Percentiles rank a stretch among this genome's conserved stretches.
Evolutionary conservation across 2,329 filamentous ascomycete genomes (phyloP).

Genomic region (Fusarium sp.): DNA sequence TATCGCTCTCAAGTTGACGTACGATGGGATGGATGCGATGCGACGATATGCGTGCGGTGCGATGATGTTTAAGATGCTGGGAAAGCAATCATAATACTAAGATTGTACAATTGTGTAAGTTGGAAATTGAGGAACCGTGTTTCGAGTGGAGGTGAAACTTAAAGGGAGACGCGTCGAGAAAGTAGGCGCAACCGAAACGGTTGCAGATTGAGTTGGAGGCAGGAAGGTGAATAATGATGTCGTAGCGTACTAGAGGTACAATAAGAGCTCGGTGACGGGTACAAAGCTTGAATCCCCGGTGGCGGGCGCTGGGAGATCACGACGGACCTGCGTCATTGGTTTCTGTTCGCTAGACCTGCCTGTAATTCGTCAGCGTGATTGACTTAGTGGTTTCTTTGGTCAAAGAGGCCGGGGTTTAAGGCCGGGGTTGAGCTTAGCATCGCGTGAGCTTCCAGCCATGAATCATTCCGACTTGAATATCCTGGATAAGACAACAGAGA

Average conservation of each 20-base stretch:
- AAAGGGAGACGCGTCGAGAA: slow-evolving; percentile 19
- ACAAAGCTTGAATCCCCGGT: slow-evolving; percentile 23
- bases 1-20: slow-evolving; percentile 22
- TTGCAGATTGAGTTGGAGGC: slow-evolving; percentile 22
- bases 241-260: slow-evolving; percentile 6
- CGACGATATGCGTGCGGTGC: slow-evolving; percentile 24
- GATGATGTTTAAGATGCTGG: slow-evolving; percentile 13
- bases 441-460: slow-evolving; percentile 24
- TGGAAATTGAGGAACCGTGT: not conserved
- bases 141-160: slow-evolving; percentile 15
- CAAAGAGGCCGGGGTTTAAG: slow-evolving; percentile 4
- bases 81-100: slow-evolving; percentile 26
- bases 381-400: slow-evolving; percentile 21
- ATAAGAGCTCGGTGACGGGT: slow-evolving; percentile 24
- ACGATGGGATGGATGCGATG: slow-evolving; percentile 3
- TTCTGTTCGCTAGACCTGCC: not conserved
- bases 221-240: slow-evolving; percentile 26
- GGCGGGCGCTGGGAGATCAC: slow-evolving; percentile 32
- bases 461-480: slow-evolving; percentile 27
- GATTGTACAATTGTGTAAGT: slow-evolving; percentile 10
- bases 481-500: not conserved
- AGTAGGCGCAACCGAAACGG: slow-evolving; percentile 23
- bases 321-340: slow-evolving; percentile 39
- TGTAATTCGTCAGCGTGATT: slow-evolving; percentile 28
- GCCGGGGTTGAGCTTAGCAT: slow-evolving; percentile 27